Evolutionary conservation across 2,329 filamentous ascomycete species (phyloP).

Genomic region (Drechslerella dactyloides): DNA sequence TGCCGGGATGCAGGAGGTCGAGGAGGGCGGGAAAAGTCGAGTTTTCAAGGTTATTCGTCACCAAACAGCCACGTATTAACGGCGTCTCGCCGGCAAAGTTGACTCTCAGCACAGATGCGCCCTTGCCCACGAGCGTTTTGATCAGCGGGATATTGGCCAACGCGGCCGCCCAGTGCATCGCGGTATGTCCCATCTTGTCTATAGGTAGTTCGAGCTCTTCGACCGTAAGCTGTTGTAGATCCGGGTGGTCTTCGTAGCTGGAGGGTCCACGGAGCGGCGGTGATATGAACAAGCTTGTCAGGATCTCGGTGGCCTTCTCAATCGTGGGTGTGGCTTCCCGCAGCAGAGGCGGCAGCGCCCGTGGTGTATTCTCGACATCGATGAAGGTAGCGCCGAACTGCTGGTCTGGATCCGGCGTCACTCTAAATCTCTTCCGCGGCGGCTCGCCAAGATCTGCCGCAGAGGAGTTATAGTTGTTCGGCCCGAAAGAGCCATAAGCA

Average conservation of each 20-base stretch:
- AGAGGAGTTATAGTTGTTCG: slow-evolving; percentile 38
- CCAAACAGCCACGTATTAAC: slow-evolving; percentile 87
- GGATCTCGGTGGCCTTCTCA: slow-evolving; percentile 78
- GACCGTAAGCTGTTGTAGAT: slow-evolving; percentile 75
- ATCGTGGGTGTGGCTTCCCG: slow-evolving; percentile 69
- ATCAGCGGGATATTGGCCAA: slow-evolving; percentile 83
- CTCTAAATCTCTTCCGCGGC: slow-evolving; percentile 40
- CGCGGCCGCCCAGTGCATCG: slow-evolving; percentile 94
- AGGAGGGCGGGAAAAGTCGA: slow-evolving; percentile 88
- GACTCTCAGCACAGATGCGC: slow-evolving; percentile 84
- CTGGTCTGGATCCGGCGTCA: slow-evolving; percentile 57
- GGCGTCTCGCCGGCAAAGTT: slow-evolving; percentile 91
- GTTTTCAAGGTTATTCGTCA: slow-evolving; percentile 92
- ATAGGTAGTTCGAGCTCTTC: slow-evolving; percentile 90
- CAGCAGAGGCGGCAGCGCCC: slow-evolving; percentile 70
- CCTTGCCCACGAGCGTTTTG: slow-evolving; percentile 78
- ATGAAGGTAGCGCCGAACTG: slow-evolving; percentile 58
- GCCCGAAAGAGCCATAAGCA: slow-evolving; percentile 39
- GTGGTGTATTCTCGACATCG: slow-evolving; percentile 54
- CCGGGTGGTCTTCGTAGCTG: slow-evolving; percentile 73
- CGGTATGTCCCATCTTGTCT: slow-evolving; percentile 85
- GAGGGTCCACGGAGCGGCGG: slow-evolving; percentile 65
- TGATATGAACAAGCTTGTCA: slow-evolving; percentile 79
- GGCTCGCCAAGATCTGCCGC: slow-evolving; percentile 39
- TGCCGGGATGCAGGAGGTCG: slow-evolving; percentile 84